phyloP scores from a whole-genome alignment of 306 rosid genomes.

The Malus fusca region DNA sequence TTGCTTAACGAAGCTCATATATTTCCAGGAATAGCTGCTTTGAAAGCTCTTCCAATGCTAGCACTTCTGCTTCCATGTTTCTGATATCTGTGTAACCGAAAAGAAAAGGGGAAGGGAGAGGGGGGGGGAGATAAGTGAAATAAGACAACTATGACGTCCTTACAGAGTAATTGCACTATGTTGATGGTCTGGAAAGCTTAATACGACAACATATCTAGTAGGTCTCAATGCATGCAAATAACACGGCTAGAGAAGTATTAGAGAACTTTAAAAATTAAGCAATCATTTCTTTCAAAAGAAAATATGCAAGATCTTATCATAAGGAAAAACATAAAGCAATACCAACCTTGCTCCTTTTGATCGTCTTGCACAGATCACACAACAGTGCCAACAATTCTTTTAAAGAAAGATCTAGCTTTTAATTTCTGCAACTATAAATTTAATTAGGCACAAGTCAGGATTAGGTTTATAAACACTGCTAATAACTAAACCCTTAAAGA shows the following conservation, averaged over 20 bases:
- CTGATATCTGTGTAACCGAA: constrained; percentile 46
- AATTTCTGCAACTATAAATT: constrained; percentile 49
- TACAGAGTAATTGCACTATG: neutral
- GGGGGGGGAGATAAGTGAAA: neutral
- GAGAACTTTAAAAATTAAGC: neutral
- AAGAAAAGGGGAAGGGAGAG: neutral
- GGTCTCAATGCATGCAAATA: neutral
- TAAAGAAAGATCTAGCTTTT: constrained; percentile 71
- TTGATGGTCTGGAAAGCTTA: neutral
- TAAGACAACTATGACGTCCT: neutral
- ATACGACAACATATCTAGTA: neutral
- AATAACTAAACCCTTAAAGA: neutral
- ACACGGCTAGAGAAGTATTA: neutral
- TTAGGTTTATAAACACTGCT: constrained; percentile 1
- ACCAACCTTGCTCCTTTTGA: constrained; percentile 81
- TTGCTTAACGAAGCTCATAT: constrained; percentile 94
- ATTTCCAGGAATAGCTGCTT: constrained; percentile 93
- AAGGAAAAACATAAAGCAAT: constrained; percentile 4
- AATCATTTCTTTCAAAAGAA: neutral
- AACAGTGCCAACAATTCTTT: constrained; percentile 88
- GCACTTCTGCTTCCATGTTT: constrained; percentile 89
- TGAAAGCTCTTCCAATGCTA: constrained; percentile 89
- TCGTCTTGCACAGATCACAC: constrained; percentile 91
- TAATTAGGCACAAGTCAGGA: constrained; percentile 1
- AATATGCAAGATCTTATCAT: neutral